Evolutionary conservation across 1,139 yeast genomes (phyloP).

Genomic region (Geotrichum aggregatum): DNA sequence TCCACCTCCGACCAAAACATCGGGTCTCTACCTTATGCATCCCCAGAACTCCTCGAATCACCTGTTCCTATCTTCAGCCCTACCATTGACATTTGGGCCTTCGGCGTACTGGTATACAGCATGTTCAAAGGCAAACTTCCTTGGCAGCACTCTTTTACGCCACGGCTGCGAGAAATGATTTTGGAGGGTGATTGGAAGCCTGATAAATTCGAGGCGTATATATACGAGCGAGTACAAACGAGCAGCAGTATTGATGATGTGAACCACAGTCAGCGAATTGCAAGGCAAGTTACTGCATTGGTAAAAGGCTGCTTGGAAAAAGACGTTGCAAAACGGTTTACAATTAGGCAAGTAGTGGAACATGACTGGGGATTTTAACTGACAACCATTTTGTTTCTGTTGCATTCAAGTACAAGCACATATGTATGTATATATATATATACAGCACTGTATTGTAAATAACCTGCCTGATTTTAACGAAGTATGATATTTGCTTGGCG

Average conservation of each 20-base stretch:
- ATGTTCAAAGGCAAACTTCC: slow-evolving; percentile 74
- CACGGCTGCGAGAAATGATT: slow-evolving; percentile 69
- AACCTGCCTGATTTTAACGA: too few species aligned
- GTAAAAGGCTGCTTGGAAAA: slow-evolving; percentile 54
- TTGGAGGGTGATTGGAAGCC: slow-evolving; percentile 60
- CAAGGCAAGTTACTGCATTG: slow-evolving; percentile 41
- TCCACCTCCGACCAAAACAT: slow-evolving; percentile 39
- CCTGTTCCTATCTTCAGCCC: slow-evolving; percentile 61
- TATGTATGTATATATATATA: too few species aligned
- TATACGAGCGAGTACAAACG: slow-evolving; percentile 24
- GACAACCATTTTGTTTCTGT: too few species aligned
- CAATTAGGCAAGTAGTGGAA: slow-evolving; percentile 42
- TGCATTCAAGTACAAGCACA: too few species aligned
- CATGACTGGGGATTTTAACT: slow-evolving; percentile 11
- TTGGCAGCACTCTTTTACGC: slow-evolving; percentile 77
- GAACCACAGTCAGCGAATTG: slow-evolving; percentile 31
- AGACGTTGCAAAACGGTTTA: slow-evolving; percentile 51
- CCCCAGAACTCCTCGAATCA: slow-evolving; percentile 72
- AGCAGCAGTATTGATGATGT: slow-evolving; percentile 42
- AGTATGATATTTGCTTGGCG: too few species aligned
- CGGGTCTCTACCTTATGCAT: slow-evolving; percentile 88
- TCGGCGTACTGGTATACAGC: slow-evolving; percentile 73
- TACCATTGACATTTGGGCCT: slow-evolving; percentile 83
- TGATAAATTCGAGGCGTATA: slow-evolving; percentile 38
- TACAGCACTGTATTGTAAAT: too few species aligned